Percentiles rank a stretch among this genome's conserved stretches.
These are phyloP conservation scores for Gaeumannomyces sp. DNA, from an alignment of 2,329 filamentous ascomycete genomes.

Conservation along the genomic window DNA sequence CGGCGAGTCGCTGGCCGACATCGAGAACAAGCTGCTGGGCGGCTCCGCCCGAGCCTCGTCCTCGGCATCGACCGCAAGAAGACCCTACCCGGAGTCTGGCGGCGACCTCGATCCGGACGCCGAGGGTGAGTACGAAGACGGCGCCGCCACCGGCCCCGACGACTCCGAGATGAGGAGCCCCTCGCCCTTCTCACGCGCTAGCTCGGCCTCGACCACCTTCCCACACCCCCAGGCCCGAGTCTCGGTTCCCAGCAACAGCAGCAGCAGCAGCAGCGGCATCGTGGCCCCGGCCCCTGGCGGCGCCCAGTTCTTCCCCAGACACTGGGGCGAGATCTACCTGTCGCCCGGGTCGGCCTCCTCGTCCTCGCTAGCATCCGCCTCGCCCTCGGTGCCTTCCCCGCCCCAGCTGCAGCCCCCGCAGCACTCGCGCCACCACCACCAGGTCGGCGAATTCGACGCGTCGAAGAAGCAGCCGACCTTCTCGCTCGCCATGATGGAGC, in stretches of 20 bases:
- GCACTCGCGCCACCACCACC: background rate
- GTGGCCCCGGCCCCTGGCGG: too few species aligned
- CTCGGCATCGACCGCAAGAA: background rate
- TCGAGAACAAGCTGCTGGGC: constrained; percentile 2
- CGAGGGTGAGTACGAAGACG: background rate
- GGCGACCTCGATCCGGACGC: background rate
- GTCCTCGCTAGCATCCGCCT: background rate
- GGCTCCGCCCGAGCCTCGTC: background rate
- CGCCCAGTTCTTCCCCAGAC: background rate
- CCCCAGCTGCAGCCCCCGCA: background rate
- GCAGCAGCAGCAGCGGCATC: background rate
- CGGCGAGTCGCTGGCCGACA: constrained; percentile 5
- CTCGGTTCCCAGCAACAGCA: background rate
- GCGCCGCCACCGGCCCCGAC: background rate
- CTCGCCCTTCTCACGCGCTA: background rate
- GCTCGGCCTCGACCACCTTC: background rate
- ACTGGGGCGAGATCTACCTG: background rate
- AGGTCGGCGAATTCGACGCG: too few species aligned
- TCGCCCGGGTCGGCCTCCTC: background rate
- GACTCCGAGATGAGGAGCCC: background rate
- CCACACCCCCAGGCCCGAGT: background rate
- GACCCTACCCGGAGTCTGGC: background rate
- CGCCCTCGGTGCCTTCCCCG: background rate
- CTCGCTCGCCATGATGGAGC: constrained; percentile 1
- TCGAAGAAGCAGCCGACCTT: background rate